These are phyloP conservation scores for Ascochyta rabiei DNA, from an alignment of 2,329 filamentous ascomycete species.

Conservation along the genomic window DNA sequence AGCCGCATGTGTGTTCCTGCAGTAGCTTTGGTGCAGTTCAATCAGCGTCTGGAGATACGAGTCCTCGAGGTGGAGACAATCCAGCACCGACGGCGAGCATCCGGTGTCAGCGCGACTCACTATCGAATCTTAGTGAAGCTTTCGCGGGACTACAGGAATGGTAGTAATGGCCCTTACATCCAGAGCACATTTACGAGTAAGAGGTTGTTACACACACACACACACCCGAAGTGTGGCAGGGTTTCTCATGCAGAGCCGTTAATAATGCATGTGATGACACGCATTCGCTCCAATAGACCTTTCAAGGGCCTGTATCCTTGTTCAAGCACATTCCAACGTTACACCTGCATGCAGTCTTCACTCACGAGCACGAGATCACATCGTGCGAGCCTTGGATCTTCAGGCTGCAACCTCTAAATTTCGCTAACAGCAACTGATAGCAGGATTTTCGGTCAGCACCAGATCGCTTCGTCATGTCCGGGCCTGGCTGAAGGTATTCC, in stretches of 20 bases:
- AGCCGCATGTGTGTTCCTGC: neutral
- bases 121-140: neutral
- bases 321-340: conserved; percentile 8
- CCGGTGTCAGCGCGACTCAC: neutral
- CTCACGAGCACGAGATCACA: conserved; percentile 13
- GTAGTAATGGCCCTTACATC: neutral
- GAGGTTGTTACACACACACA: neutral
- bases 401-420: conserved; percentile 7
- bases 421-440: conserved; percentile 7
- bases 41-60: conserved; percentile 1
- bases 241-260: conserved; percentile 4
- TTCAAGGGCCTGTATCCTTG: conserved; percentile 3
- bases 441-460: conserved; percentile 5
- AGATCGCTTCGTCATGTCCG: neutral
- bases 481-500: conserved; percentile 4
- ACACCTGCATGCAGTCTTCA: conserved; percentile 2
- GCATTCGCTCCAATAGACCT: neutral
- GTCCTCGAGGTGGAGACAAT: neutral
- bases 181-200: neutral
- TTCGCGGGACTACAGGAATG: neutral
- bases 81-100: neutral
- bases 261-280: neutral
- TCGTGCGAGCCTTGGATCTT: conserved; percentile 1
- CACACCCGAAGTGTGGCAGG: neutral
- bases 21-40: neutral